These are phyloP conservation scores for Aspergillus aculeatus DNA, from an alignment of 2,329 filamentous ascomycete species.

Conservation along the genomic window DNA sequence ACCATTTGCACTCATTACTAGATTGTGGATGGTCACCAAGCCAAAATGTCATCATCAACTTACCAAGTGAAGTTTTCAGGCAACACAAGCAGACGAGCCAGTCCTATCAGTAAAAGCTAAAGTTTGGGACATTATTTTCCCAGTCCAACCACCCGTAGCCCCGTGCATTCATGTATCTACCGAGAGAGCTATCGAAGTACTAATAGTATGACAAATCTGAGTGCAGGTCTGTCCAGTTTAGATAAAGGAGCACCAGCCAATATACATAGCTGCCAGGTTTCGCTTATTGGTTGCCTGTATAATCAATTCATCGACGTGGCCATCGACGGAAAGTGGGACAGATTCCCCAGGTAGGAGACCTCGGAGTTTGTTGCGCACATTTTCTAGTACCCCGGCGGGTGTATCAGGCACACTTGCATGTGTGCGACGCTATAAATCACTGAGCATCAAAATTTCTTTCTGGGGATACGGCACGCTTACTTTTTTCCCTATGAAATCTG, in stretches of 20 bases:
- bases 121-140: no score
- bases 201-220: not conserved
- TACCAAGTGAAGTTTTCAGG: not conserved
- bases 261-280: slow-evolving; percentile 92
- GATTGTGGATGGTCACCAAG: no score
- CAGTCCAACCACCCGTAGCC: not conserved
- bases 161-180: not conserved
- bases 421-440: slow-evolving; percentile 46
- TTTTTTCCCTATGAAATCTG: slow-evolving; percentile 81
- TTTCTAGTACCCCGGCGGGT: slow-evolving; percentile 79
- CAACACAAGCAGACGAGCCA: not conserved
- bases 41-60: no score
- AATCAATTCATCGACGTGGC: slow-evolving; percentile 95
- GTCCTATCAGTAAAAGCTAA: not conserved
- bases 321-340: slow-evolving; percentile 90
- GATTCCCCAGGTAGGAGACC: slow-evolving; percentile 83
- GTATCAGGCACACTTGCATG: slow-evolving; percentile 60
- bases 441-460: not conserved
- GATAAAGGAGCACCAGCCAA: slow-evolving; percentile 81
- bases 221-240: slow-evolving; percentile 32
- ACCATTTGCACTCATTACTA: no score
- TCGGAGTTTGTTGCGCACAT: slow-evolving; percentile 80
- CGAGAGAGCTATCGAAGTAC: not conserved
- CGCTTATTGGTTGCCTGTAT: slow-evolving; percentile 75
- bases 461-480: slow-evolving; percentile 30